Conservation (phyloP, 2,329 filamentous ascomycete genomes). For the Apiospora koreana region DNA sequence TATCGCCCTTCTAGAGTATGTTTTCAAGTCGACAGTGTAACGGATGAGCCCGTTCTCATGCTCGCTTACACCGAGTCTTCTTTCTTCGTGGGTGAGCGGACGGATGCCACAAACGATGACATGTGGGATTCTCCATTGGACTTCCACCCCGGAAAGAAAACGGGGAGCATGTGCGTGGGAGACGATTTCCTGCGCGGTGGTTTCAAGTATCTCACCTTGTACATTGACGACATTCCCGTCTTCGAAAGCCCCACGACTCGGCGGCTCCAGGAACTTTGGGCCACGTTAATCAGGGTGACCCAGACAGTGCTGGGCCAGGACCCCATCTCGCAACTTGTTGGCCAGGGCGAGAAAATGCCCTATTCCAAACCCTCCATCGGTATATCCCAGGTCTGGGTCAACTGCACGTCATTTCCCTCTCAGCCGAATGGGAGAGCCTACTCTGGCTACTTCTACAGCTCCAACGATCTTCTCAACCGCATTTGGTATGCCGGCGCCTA, state of each 20-base stretch:
- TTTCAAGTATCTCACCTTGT: slow-evolving; percentile 42
- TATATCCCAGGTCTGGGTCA: slow-evolving; percentile 38
- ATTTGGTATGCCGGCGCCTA: slow-evolving; percentile 55
- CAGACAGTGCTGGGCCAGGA: slow-evolving; percentile 21
- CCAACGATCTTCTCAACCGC: slow-evolving; percentile 51
- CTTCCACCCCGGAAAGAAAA: slow-evolving; percentile 28
- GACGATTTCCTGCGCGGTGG: slow-evolving; percentile 36
- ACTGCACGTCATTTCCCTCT: slow-evolving; percentile 41
- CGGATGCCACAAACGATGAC: slow-evolving; percentile 36
- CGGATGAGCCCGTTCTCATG: slow-evolving; percentile 31
- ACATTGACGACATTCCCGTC: slow-evolving; percentile 26
- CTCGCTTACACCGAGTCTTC: slow-evolving; percentile 39
- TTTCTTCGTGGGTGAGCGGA: slow-evolving; percentile 33
- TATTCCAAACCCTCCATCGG: slow-evolving; percentile 30
- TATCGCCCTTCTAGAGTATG: slow-evolving; percentile 30
- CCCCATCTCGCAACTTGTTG: neutral
- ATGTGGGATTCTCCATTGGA: slow-evolving; percentile 34
- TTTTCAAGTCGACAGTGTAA: slow-evolving; percentile 31
- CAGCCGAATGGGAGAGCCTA: slow-evolving; percentile 52
- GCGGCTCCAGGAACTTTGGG: slow-evolving; percentile 12
- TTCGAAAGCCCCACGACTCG: neutral
- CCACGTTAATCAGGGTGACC: slow-evolving; percentile 13
- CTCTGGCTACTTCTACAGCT: slow-evolving; percentile 54
- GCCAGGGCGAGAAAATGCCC: slow-evolving; percentile 15
- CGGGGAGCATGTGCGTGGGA: slow-evolving; percentile 35